Evolutionary conservation across 2,329 filamentous ascomycete genomes (phyloP).

Genomic region (Gnomoniopsis smithogilvyi): DNA sequence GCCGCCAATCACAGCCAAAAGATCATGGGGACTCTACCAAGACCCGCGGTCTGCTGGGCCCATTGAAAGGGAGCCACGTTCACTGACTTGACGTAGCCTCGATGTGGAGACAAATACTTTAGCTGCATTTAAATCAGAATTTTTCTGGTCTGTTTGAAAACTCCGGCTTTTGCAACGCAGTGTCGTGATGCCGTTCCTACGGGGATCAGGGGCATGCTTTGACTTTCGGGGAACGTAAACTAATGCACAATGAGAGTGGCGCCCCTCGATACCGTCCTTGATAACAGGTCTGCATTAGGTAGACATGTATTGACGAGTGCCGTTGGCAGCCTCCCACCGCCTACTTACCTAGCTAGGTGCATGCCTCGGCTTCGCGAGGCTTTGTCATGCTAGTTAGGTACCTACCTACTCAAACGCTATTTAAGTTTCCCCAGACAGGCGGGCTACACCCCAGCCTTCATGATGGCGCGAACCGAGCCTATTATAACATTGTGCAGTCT

Average conservation of each 20-base stretch:
- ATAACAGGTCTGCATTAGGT: background rate
- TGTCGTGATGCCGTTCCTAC: slow-evolving; percentile 3
- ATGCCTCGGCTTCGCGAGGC: background rate
- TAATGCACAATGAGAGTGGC: slow-evolving; percentile 8
- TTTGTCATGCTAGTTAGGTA: background rate
- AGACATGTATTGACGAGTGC: too few relatives aligned
- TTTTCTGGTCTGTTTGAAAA: slow-evolving; percentile 4
- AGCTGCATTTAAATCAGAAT: slow-evolving; percentile 19
- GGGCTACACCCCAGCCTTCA: background rate
- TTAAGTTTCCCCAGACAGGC: background rate
- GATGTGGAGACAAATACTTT: slow-evolving; percentile 25
- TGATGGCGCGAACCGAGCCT: background rate
- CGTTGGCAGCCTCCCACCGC: too few relatives aligned
- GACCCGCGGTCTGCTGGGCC: slow-evolving; percentile 18
- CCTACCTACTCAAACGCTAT: background rate
- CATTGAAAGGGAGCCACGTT: slow-evolving; percentile 33
- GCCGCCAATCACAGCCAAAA: slow-evolving; percentile 7
- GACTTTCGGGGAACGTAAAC: slow-evolving; percentile 5
- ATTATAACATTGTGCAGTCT: too few relatives aligned
- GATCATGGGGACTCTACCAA: slow-evolving; percentile 12
- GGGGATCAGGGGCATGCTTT: slow-evolving; percentile 2
- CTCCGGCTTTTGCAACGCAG: slow-evolving; percentile 16
- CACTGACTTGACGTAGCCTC: slow-evolving; percentile 24
- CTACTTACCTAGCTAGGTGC: background rate
- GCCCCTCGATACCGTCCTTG: background rate